These are phyloP conservation scores for Bifiguratus adelaidae DNA, from an alignment of 192 early-diverging fungal species.

Conservation along the genomic window DNA sequence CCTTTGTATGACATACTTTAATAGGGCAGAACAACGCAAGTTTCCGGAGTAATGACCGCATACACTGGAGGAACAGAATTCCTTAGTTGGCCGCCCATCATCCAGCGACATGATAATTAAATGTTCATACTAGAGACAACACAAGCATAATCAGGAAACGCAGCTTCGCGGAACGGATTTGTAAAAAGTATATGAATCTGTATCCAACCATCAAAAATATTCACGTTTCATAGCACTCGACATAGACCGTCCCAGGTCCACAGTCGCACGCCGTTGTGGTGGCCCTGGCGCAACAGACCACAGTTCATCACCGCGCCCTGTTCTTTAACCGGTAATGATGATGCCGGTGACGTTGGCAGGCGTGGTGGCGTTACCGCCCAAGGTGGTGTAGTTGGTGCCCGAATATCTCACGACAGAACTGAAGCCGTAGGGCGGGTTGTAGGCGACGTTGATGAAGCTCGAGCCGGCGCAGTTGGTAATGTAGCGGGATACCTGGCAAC, in stretches of 20 bases:
- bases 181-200: no score
- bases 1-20: constrained; percentile 2
- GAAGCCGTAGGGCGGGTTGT: constrained; percentile 1
- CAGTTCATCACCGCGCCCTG: constrained; percentile 1
- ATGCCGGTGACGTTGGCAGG: constrained; percentile 3
- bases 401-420: not conserved
- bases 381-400: constrained; percentile 1
- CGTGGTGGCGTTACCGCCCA: not conserved
- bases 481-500: constrained; percentile 1
- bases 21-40: not conserved
- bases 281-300: not conserved
- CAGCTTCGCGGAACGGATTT: no score
- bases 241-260: not conserved
- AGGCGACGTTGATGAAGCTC: constrained; percentile 1
- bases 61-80: not conserved
- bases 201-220: not conserved
- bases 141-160: constrained; percentile 1
- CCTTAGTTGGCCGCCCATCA: not conserved
- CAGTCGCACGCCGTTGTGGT: not conserved
- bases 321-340: constrained; percentile 3
- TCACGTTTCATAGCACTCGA: constrained; percentile 2
- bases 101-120: constrained; percentile 3
- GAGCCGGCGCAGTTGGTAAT: constrained; percentile 1
- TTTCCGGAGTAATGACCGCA: constrained; percentile 1
- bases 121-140: not conserved